A percentile compares a stretch with the other conserved stretches of the same genome.
phyloP scores from a whole-genome alignment of 108 stramenopile genomes.

The Skeletonema tropicum region DNA sequence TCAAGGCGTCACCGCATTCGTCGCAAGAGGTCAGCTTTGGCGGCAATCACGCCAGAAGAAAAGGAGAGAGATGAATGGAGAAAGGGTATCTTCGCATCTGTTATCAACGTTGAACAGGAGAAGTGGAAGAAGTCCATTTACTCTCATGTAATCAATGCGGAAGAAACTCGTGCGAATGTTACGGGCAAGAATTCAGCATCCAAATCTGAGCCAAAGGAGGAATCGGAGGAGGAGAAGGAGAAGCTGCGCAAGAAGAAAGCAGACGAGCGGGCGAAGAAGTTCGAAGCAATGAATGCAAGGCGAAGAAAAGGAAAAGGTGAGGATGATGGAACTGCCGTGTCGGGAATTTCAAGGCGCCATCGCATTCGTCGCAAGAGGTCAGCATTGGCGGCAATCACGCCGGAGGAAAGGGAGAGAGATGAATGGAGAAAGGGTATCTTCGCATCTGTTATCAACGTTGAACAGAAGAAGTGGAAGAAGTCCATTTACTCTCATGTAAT shows the following conservation, averaged over 20 bases:
- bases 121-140: slow-evolving; percentile 37
- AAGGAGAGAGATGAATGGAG: slow-evolving; percentile 41
- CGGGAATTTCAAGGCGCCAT: slow-evolving; percentile 49
- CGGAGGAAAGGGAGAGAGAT: slow-evolving; percentile 39
- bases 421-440: slow-evolving; percentile 42
- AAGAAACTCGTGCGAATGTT: slow-evolving; percentile 18
- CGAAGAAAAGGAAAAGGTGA: slow-evolving; percentile 30
- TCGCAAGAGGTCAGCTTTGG: slow-evolving; percentile 53
- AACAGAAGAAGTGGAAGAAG: slow-evolving; percentile 37
- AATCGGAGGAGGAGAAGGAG: slow-evolving; percentile 45
- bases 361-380: slow-evolving; percentile 52
- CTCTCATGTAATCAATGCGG: slow-evolving; percentile 35
- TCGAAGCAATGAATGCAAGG: slow-evolving; percentile 43
- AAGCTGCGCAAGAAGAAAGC: slow-evolving; percentile 36
- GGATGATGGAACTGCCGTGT: slow-evolving; percentile 44
- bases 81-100: slow-evolving; percentile 24
- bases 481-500: slow-evolving; percentile 35
- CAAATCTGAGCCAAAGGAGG: slow-evolving; percentile 16
- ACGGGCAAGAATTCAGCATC: neutral
- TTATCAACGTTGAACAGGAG: slow-evolving; percentile 43
- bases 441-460: slow-evolving; percentile 35
- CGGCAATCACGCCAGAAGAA: slow-evolving; percentile 41
- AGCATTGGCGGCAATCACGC: slow-evolving; percentile 40
- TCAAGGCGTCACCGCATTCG: slow-evolving; percentile 45
- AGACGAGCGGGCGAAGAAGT: slow-evolving; percentile 47